Evolutionary conservation across 2,329 filamentous ascomycete species (phyloP), one percentile per base, ranked within the genome.

Genomic region (Fusarium decemcellulare): DNA sequence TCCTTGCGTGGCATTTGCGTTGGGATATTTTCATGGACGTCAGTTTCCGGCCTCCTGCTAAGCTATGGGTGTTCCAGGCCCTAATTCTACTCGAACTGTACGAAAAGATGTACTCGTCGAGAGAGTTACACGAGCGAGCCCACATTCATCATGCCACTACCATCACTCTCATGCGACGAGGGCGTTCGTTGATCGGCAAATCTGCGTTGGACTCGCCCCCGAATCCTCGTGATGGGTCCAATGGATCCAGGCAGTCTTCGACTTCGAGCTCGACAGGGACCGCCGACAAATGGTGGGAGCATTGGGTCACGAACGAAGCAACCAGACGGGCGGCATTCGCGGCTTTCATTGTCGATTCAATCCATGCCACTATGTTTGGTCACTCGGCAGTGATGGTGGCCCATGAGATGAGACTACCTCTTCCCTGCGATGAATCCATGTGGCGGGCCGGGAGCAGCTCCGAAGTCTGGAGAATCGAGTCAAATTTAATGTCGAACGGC

Each of bases 141-240:
- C 95, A 98, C 74, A 97, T 98, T 47, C 95, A 98, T 76, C 96
- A 99, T 77, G 95, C 95, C 14, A 98, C 95, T 0, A 98, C 95
- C 0, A 90, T 99, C 68, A 97, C 95, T 0, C 83, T 98, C 63
- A 98, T 99, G 95, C 91, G 96, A 37, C 89, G 96, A 73, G 96
- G 96, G 6, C 93, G 94, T 73, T 97, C 95, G 2, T 84, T 99
- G 14, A 95, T 97, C 67, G 95, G 95, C 9, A 91, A 93, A 71
- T 94, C 93, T 15, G 89, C 93, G 0, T 85, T 94, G 48, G 95
- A 98, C 72, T 95, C 94, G 2, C 94, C 95, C 2, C 92, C 93
- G 0, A 93, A 91, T 68, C 84, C 88, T 42, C 87, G 91, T 57
- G 91, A 94, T 44, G 81, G 82, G 7, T 75, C 79, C 16, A 85